phyloP scores from a whole-genome alignment of 1,284 basidiomycete genomes.

The Phellinidium pouzarii region DNA sequence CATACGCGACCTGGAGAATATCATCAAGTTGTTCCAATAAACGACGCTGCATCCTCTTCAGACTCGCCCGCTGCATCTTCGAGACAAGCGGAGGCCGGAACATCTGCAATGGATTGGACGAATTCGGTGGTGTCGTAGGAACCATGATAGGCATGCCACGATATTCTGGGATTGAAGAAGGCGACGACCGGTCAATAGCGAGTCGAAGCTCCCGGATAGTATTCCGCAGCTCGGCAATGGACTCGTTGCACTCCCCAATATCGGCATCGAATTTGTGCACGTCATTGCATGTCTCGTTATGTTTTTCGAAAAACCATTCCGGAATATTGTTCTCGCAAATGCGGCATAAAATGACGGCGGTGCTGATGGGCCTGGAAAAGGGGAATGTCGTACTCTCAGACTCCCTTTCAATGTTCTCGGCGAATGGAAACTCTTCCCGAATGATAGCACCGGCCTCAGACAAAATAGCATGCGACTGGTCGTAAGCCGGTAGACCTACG shows the following conservation, averaged over 20 bases:
- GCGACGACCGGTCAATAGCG: constrained; percentile 59
- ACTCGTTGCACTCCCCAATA: constrained; percentile 91
- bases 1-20: constrained; percentile 71
- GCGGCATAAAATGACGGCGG: constrained; percentile 89
- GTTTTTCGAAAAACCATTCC: constrained; percentile 99
- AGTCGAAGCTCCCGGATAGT: constrained; percentile 70
- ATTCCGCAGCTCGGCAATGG: constrained; percentile 78
- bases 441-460: constrained; percentile 51
- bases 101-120: constrained; percentile 57
- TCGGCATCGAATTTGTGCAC: constrained; percentile 95
- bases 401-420: constrained; percentile 29
- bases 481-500: constrained; percentile 60
- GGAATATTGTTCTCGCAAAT: constrained; percentile 97
- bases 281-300: constrained; percentile 98
- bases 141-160: constrained; percentile 81
- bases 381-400: constrained; percentile 55
- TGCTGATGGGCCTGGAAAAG: constrained; percentile 68
- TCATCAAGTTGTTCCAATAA: constrained; percentile 83
- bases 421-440: constrained; percentile 37
- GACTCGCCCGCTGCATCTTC: constrained; percentile 72
- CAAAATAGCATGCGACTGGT: constrained; percentile 51
- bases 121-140: constrained; percentile 59
- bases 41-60: constrained; percentile 76
- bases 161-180: constrained; percentile 63
- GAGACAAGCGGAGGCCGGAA: constrained; percentile 49